These are phyloP conservation scores for Suillus subaureus DNA, from an alignment of 768 basidiomycete species.

Conservation along the genomic window DNA sequence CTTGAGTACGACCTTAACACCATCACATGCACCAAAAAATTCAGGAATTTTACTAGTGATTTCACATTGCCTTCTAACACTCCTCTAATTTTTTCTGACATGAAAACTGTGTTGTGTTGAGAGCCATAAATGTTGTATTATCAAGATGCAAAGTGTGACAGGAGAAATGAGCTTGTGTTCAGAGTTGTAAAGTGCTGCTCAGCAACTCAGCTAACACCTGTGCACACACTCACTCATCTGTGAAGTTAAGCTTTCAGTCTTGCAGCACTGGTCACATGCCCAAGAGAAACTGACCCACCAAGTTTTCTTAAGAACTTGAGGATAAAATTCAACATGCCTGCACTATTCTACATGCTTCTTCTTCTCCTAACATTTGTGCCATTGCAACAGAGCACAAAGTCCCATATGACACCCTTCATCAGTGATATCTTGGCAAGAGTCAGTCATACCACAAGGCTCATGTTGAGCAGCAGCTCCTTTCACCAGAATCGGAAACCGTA, in stretches of 20 bases:
- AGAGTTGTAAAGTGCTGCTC: too few species aligned
- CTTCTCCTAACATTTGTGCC: constrained; percentile 3
- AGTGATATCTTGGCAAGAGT: neutral
- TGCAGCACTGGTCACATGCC: neutral
- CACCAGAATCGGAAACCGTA: constrained; percentile 16
- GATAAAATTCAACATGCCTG: constrained; percentile 9
- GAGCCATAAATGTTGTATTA: too few species aligned
- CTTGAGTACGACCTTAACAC: too few species aligned
- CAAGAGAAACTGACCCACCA: neutral
- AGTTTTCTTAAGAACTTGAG: neutral
- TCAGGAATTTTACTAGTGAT: too few species aligned
- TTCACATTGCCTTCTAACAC: too few species aligned
- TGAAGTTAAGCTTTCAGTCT: neutral
- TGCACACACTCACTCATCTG: neutral
- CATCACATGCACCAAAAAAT: too few species aligned
- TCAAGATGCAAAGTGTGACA: too few species aligned
- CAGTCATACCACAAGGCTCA: constrained; percentile 14
- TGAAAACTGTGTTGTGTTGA: too few species aligned
- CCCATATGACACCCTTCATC: constrained; percentile 2
- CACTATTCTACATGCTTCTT: constrained; percentile 5
- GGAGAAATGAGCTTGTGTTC: too few species aligned
- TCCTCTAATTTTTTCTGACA: too few species aligned
- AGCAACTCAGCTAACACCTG: too few species aligned
- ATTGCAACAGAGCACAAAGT: neutral
- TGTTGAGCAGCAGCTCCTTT: constrained; percentile 22